These are phyloP conservation scores for Ogataea paradorogensis DNA, from an alignment of 805 yeast genomes.

Conservation along the genomic window DNA sequence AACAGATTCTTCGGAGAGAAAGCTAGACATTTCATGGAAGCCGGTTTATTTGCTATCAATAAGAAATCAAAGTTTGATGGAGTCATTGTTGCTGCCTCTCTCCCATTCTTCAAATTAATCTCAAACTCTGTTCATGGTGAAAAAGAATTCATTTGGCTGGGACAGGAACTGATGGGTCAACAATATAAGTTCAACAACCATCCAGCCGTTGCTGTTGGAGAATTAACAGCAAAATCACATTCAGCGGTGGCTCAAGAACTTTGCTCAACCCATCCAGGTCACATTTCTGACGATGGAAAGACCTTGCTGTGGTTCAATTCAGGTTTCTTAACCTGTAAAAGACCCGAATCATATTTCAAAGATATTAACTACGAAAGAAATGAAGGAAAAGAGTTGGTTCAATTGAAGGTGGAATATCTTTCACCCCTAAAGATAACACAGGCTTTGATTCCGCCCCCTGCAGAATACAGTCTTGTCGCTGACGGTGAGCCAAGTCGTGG, in stretches of 20 bases:
- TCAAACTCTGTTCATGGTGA: slow-evolving; percentile 69
- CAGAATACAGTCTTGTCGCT: slow-evolving; percentile 30
- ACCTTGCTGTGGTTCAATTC: slow-evolving; percentile 67
- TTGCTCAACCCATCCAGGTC: slow-evolving; percentile 65
- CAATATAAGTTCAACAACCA: slow-evolving; percentile 47
- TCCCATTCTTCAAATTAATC: slow-evolving; percentile 43
- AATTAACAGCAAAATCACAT: slow-evolving; percentile 24
- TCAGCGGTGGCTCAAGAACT: slow-evolving; percentile 40
- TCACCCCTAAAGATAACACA: slow-evolving; percentile 42
- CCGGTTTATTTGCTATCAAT: slow-evolving; percentile 48
- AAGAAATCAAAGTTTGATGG: slow-evolving; percentile 49
- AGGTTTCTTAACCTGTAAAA: slow-evolving; percentile 61
- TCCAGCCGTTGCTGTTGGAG: slow-evolving; percentile 60
- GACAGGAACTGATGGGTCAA: slow-evolving; percentile 56
- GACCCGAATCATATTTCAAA: slow-evolving; percentile 37
- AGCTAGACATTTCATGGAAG: slow-evolving; percentile 45
- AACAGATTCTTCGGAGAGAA: slow-evolving; percentile 43
- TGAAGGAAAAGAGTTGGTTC: slow-evolving; percentile 24
- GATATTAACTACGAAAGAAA: slow-evolving; percentile 36
- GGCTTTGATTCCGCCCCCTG: slow-evolving; percentile 53
- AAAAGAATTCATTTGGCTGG: slow-evolving; percentile 75
- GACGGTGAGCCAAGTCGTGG: slow-evolving; percentile 48
- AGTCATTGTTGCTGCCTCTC: slow-evolving; percentile 39
- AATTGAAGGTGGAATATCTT: slow-evolving; percentile 36
- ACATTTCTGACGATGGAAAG: slow-evolving; percentile 49